A percentile compares a stretch with the other conserved stretches of the same genome.
Evolutionary conservation across 83 land plant species (phyloP).

Genomic region (Isoetes engelmannii): DNA sequence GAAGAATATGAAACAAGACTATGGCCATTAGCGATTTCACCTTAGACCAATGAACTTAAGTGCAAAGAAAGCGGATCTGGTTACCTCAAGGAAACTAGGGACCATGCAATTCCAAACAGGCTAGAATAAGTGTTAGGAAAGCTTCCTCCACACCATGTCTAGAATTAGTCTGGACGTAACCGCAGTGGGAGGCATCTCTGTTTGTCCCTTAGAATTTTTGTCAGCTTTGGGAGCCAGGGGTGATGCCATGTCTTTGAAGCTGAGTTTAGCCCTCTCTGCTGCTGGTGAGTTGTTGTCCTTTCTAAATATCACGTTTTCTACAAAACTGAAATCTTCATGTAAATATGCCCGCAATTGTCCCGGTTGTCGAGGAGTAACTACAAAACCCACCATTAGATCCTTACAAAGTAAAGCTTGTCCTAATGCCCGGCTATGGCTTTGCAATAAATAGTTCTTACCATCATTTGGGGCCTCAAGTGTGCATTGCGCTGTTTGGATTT

Average conservation of each 20-base stretch:
- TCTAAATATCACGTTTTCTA: neutral
- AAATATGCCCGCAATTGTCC: too few species aligned
- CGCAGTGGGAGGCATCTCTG: constrained; percentile 50
- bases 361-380: too few species aligned
- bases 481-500: too few species aligned
- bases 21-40: too few species aligned
- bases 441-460: too few species aligned
- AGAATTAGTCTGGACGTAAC: constrained; percentile 57
- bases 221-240: neutral
- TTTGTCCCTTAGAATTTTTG: constrained; percentile 11
- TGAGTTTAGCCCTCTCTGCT: too few species aligned
- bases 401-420: too few species aligned
- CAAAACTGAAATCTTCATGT: too few species aligned
- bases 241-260: neutral
- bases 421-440: too few species aligned
- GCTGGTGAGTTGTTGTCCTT: neutral
- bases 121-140: constrained; percentile 60
- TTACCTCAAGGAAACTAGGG: constrained; percentile 49
- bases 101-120: constrained; percentile 43
- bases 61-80: neutral
- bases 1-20: too few species aligned
- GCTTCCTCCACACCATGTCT: constrained; percentile 67
- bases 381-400: too few species aligned
- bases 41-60: neutral
- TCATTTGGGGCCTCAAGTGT: too few species aligned